These are phyloP conservation scores for Agaricales sp. DNA, from an alignment of 1,284 basidiomycete species.

Conservation along the genomic window DNA sequence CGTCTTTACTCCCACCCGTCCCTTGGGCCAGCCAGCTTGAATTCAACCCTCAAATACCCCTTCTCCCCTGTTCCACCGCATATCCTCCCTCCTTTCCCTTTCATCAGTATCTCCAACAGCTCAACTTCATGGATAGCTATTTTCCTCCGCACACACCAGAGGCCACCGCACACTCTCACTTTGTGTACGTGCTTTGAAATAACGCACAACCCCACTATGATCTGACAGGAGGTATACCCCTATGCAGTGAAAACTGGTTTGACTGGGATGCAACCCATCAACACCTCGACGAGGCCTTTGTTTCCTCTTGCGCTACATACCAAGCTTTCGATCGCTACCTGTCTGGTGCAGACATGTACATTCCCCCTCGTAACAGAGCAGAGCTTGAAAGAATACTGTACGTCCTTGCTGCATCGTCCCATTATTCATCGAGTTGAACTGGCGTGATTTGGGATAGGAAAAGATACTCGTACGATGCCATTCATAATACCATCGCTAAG, in stretches of 20 bases:
- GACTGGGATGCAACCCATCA: conserved; percentile 59
- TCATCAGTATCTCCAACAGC: conserved; percentile 11
- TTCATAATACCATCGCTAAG: conserved; percentile 67
- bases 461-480: conserved; percentile 66
- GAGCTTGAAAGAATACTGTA: conserved; percentile 68
- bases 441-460: conserved; percentile 26
- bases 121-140: conserved; percentile 50
- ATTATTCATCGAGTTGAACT: conserved; percentile 8
- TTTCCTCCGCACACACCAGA: conserved; percentile 64
- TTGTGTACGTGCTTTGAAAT: conserved; percentile 46
- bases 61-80: not conserved
- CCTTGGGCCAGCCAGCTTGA: too few species aligned
- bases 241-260: conserved; percentile 49
- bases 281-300: conserved; percentile 59
- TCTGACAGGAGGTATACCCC: too few species aligned
- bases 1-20: not conserved
- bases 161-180: conserved; percentile 55
- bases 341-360: conserved; percentile 53
- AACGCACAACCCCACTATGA: too few species aligned
- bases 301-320: conserved; percentile 60
- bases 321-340: conserved; percentile 51
- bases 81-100: conserved; percentile 11
- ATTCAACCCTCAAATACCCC: not conserved
- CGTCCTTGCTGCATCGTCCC: conserved; percentile 18
- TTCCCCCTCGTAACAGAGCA: conserved; percentile 47